Evolutionary conservation across 768 basidiomycete genomes (phyloP).

Genomic region (Lyophyllum atratum): DNA sequence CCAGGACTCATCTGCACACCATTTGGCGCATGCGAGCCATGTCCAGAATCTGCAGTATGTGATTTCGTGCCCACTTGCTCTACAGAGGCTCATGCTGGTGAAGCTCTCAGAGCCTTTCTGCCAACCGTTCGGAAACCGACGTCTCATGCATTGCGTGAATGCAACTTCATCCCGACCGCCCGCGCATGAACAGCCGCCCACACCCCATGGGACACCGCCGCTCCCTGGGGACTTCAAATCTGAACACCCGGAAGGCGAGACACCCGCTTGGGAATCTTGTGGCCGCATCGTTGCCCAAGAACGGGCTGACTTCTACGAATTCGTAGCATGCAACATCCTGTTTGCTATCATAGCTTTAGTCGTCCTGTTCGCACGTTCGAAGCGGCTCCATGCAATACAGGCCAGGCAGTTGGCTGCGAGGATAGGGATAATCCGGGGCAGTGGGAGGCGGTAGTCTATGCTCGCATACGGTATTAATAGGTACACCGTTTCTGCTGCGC

Average conservation of each 20-base stretch:
- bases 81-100: neutral
- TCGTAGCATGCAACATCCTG: slow-evolving; percentile 79
- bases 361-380: slow-evolving; percentile 69
- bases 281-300: slow-evolving; percentile 82
- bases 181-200: slow-evolving; percentile 15
- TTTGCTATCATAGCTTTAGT: slow-evolving; percentile 68
- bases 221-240: slow-evolving; percentile 19
- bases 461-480: slow-evolving; percentile 12
- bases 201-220: slow-evolving; percentile 15
- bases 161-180: slow-evolving; percentile 26
- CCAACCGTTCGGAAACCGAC: slow-evolving; percentile 93
- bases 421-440: slow-evolving; percentile 69
- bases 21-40: slow-evolving; percentile 61
- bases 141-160: slow-evolving; percentile 80
- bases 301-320: slow-evolving; percentile 88
- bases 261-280: slow-evolving; percentile 90
- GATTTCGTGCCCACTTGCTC: slow-evolving; percentile 2
- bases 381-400: slow-evolving; percentile 68
- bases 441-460: slow-evolving; percentile 13
- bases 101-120: slow-evolving; percentile 89
- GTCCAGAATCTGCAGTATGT: slow-evolving; percentile 63
- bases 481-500: neutral
- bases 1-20: slow-evolving; percentile 47
- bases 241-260: slow-evolving; percentile 48
- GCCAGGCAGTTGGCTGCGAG: slow-evolving; percentile 83